These are phyloP conservation scores for Panellus pusillus DNA, from an alignment of 768 basidiomycete genomes.

Conservation along the genomic window DNA sequence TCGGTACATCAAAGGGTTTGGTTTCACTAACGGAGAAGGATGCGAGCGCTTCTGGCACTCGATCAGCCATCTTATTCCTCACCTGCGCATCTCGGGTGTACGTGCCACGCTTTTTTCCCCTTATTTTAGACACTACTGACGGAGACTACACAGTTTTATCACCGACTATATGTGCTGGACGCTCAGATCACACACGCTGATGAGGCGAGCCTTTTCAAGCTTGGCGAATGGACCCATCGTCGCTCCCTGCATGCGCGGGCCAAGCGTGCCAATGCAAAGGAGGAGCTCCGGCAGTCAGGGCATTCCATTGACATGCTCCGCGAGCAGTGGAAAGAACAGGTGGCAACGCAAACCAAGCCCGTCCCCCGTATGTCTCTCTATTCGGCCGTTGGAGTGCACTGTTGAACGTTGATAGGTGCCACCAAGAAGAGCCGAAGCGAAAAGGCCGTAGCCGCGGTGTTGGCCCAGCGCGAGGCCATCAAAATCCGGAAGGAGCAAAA, in stretches of 20 bases:
- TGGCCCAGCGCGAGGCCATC: background rate
- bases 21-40: constrained; percentile 31
- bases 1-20: constrained; percentile 31
- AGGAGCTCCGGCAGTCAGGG: background rate
- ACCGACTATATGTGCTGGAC: constrained; percentile 28
- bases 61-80: constrained; percentile 26
- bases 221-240: constrained; percentile 17
- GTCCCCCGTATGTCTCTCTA: background rate
- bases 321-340: background rate
- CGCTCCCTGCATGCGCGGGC: background rate
- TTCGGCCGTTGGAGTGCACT: too few species aligned
- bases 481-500: background rate
- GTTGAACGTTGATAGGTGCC: background rate
- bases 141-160: constrained; percentile 24
- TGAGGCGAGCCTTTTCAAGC: constrained; percentile 4
- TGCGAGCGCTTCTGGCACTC: constrained; percentile 35
- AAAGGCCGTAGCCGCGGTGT: background rate
- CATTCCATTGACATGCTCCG: background rate
- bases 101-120: background rate
- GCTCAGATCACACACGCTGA: constrained; percentile 24
- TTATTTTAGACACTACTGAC: background rate
- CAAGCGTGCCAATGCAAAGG: constrained; percentile 9
- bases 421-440: background rate
- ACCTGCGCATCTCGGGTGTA: constrained; percentile 31
- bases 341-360: constrained; percentile 5